Base-by-base conservation (phyloP, 352 stramenopile species). In the Aphanomyces stellatus region DNA sequence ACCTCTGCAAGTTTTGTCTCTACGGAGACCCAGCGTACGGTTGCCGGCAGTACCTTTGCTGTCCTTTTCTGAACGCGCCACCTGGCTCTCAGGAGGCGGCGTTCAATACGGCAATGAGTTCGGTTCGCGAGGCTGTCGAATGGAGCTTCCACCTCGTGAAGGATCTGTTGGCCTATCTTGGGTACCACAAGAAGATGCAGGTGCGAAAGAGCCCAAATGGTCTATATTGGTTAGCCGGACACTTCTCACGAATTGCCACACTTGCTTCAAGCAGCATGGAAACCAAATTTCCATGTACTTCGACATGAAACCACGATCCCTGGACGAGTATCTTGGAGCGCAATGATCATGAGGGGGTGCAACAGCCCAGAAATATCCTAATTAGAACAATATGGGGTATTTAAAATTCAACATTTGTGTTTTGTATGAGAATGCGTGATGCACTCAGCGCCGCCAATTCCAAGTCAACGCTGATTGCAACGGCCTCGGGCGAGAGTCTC, bases 371-470 rank as follows among this genome's bases (percentile, higher is more conserved):
- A n/a, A n/a, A n/a, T n/a, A n/a, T n/a, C n/a, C n/a, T n/a, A n/a
- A n/a, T n/a, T n/a, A n/a, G n/a, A n/a, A n/a, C n/a, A n/a, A n/a
- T n/a, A n/a, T n/a, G n/a, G n/a, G n/a, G n/a, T n/a, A n/a, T n/a
- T n/a, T n/a, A n/a, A n/a, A n/a, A n/a, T n/a, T n/a, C n/a, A n/a
- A n/a, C n/a, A n/a, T n/a, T n/a, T n/a, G n/a, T n/a, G n/a, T n/a
- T n/a, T n/a, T n/a, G n/a, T n/a, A n/a, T n/a, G n/a, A n/a, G n/a
- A n/a, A n/a, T 95, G 37, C 79, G 82, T 2, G 85, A 95, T 59
- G 88, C 82, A 6, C 59, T 96, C 25, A 85, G 86, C 34, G n/a
- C n/a, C n/a, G 87, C 85, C 7, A 96, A 96, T 60, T 83, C 87
- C 13, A 87, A 90, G 51, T 95, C 88, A 15, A 90, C 81, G 37